These are phyloP conservation scores for Hymenoscyphus scutula DNA, from an alignment of 2,329 filamentous ascomycete genomes.

Conservation along the genomic window DNA sequence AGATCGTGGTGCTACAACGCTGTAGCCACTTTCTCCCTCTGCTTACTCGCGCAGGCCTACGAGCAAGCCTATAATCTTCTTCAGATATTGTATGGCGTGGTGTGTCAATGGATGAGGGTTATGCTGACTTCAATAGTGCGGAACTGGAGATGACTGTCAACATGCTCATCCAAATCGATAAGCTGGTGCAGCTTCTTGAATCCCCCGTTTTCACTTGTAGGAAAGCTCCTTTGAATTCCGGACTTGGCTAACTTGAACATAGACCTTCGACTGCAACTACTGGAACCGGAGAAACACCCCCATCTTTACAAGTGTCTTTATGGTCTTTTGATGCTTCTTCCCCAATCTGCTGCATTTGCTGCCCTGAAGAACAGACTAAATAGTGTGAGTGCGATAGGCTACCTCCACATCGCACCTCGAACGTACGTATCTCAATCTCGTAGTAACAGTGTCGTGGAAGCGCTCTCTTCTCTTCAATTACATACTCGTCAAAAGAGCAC, in stretches of 20 bases:
- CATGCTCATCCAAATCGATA: conserved; percentile 98
- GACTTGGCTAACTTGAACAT: conserved; percentile 39
- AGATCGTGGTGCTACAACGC: conserved; percentile 98
- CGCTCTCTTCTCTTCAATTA: conserved; percentile 32
- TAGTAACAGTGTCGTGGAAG: conserved; percentile 37
- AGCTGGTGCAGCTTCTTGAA: conserved; percentile 92
- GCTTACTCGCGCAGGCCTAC: conserved; percentile 92
- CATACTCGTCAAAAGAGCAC: conserved; percentile 35
- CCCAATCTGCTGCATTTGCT: conserved; percentile 94
- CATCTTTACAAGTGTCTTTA: conserved; percentile 98
- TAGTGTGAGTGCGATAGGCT: conserved; percentile 94
- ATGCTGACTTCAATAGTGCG: conserved; percentile 55
- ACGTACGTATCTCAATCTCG: conserved; percentile 58
- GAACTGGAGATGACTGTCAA: conserved; percentile 99
- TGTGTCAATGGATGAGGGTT: not conserved
- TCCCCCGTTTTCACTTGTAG: conserved; percentile 96
- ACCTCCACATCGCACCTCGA: conserved; percentile 79
- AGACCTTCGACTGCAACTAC: conserved; percentile 91
- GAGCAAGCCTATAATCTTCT: conserved; percentile 96
- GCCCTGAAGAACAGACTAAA: conserved; percentile 95
- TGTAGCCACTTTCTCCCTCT: conserved; percentile 94
- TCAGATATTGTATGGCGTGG: conserved; percentile 73
- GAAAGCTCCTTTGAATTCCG: conserved; percentile 13
- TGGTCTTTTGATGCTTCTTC: conserved; percentile 94
- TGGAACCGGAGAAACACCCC: conserved; percentile 93